phyloP scores from a whole-genome alignment of 805 yeast species.

The Teunomyces atbi region DNA sequence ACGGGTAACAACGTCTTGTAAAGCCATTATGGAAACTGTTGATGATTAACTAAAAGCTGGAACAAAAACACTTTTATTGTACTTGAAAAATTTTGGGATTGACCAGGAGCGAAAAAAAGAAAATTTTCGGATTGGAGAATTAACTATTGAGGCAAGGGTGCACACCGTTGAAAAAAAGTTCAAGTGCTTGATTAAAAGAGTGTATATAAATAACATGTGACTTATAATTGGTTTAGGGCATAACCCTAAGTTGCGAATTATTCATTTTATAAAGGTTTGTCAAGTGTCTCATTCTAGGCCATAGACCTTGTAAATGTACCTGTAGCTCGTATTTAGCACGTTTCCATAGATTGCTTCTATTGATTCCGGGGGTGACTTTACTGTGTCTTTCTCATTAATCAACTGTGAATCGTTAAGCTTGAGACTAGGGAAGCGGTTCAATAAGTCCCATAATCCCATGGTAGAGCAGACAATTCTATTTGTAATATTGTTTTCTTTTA shows the following conservation, averaged over 20 bases:
- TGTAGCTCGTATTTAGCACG: constrained; percentile 24
- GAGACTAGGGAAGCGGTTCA: constrained; percentile 10
- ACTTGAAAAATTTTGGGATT: constrained; percentile 4
- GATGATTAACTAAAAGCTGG: constrained; percentile 10
- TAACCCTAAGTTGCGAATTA: constrained; percentile 4
- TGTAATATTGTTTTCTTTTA: constrained; percentile 21
- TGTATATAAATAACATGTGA: not conserved
- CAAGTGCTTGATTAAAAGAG: not conserved
- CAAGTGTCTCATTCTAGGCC: constrained; percentile 32
- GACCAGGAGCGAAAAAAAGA: constrained; percentile 5
- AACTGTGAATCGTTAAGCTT: not conserved
- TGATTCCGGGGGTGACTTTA: not conserved
- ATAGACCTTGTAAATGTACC: constrained; percentile 30
- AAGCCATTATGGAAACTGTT: constrained; percentile 59
- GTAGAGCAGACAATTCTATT: constrained; percentile 33
- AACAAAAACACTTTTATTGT: constrained; percentile 2
- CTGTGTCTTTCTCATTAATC: not conserved
- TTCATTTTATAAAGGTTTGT: no score
- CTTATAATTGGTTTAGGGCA: not conserved
- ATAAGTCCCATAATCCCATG: constrained; percentile 37
- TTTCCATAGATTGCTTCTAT: constrained; percentile 14
- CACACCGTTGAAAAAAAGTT: not conserved
- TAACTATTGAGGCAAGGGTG: constrained; percentile 4
- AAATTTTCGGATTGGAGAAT: constrained; percentile 2
- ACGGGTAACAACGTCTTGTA: constrained; percentile 99